phyloP scores from a whole-genome alignment of 31 red algal species.

The Odonthalia washingtoniensis region DNA sequence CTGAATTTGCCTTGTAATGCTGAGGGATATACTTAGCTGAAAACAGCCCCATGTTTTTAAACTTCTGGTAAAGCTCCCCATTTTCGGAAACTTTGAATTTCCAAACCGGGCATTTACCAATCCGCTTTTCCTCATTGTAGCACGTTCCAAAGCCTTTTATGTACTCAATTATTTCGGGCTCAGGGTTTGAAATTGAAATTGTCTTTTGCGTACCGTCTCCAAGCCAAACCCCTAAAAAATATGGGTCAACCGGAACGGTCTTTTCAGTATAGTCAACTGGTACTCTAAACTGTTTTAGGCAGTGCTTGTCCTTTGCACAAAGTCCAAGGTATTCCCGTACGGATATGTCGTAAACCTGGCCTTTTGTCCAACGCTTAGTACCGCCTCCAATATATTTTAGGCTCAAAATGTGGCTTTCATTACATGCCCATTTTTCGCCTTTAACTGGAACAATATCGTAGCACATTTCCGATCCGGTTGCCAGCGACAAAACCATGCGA shows the following conservation, averaged over 20 bases:
- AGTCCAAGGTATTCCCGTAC: not conserved
- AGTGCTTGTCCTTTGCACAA: not conserved
- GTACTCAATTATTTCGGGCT: not conserved
- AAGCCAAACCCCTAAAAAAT: slow-evolving; percentile 17
- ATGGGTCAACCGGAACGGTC: slow-evolving; percentile 1
- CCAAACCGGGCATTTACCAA: not conserved
- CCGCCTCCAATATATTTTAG: slow-evolving; percentile 5
- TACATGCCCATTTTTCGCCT: not conserved
- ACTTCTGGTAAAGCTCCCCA: not conserved
- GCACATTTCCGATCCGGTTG: not conserved
- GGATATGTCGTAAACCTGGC: not conserved
- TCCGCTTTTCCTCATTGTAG: not conserved
- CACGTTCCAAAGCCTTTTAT: slow-evolving; percentile 9
- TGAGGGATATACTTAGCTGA: not conserved
- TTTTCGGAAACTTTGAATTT: not conserved
- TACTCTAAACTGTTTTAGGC: slow-evolving; percentile 2
- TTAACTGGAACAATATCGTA: not conserved
- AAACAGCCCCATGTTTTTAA: slow-evolving; percentile 20
- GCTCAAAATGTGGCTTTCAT: slow-evolving; percentile 13
- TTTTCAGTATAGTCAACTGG: slow-evolving; percentile 13
- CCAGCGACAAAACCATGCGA: slow-evolving; percentile 11
- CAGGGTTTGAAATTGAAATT: slow-evolving; percentile 9
- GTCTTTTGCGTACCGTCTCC: not conserved
- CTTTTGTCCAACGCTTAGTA: not conserved
- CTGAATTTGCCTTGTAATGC: not conserved